These are phyloP conservation scores for Myrica gale DNA, from an alignment of 306 rosid species.

Conservation along the genomic window DNA sequence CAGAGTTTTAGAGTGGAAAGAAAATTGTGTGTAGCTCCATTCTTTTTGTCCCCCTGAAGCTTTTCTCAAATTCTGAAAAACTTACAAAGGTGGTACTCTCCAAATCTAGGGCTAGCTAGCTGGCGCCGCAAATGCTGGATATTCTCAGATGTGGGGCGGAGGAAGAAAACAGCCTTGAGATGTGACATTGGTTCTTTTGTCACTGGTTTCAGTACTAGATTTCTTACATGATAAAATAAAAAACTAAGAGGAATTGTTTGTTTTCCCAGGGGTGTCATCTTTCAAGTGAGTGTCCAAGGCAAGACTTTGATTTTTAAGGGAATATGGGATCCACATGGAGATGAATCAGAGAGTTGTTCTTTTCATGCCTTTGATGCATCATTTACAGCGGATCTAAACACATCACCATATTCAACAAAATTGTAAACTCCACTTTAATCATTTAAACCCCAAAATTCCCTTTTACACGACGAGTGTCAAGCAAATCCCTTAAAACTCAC, in stretches of 20 bases:
- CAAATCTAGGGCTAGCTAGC: slow-evolving; percentile 79
- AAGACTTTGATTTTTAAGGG: neutral
- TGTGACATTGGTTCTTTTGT: slow-evolving; percentile 87
- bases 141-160: slow-evolving; percentile 83
- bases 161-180: slow-evolving; percentile 88
- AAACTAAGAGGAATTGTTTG: neutral
- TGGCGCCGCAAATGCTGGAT: slow-evolving; percentile 76
- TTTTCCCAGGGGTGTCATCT: neutral
- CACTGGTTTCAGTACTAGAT: neutral
- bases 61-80: slow-evolving; percentile 27
- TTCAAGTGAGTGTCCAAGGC: neutral
- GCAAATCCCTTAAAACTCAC: neutral
- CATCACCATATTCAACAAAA: neutral
- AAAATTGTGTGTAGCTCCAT: no score
- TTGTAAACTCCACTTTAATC: neutral
- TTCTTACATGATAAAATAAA: neutral
- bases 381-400: neutral
- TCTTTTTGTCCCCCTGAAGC: no score
- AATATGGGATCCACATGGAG: neutral
- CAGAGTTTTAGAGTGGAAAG: no score
- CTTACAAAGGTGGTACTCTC: slow-evolving; percentile 92
- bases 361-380: neutral
- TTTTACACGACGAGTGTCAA: neutral
- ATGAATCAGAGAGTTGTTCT: neutral
- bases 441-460: neutral